Conservation (phyloP, 23 red algal species). For the Gracilaria gracilis region DNA sequence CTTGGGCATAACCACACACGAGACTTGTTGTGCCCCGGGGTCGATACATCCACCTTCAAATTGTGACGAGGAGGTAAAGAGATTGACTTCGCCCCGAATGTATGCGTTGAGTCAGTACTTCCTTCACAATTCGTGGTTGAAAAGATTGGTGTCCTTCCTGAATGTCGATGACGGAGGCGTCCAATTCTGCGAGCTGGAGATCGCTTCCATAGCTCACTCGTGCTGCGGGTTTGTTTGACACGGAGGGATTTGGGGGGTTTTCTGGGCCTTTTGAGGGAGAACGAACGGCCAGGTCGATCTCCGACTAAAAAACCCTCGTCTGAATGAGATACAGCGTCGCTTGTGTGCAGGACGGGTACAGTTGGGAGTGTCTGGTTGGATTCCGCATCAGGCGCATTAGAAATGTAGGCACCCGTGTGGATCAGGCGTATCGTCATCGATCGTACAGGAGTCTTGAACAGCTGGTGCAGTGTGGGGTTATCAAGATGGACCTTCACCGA, state of each 20-base stretch:
- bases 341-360: not conserved
- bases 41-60: constrained; percentile 12
- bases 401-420: too few relatives aligned
- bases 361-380: not conserved
- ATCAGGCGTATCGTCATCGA: too few relatives aligned
- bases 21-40: not conserved
- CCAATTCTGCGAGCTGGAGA: too few relatives aligned
- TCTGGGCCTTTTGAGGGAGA: not conserved
- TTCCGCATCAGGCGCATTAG: not conserved
- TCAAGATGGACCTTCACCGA: not conserved
- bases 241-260: not conserved
- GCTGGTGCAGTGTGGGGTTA: not conserved
- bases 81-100: not conserved
- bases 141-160: not conserved
- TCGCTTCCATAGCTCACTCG: not conserved
- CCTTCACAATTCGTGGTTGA: not conserved
- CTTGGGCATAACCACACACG: not conserved
- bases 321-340: not conserved
- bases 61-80: not conserved
- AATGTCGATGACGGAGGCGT: too few relatives aligned
- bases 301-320: not conserved
- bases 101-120: not conserved
- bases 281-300: not conserved
- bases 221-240: not conserved
- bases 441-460: too few relatives aligned